Evolutionary conservation across 768 basidiomycete species (phyloP).

Genomic region (Rhodotorula diobovata): DNA sequence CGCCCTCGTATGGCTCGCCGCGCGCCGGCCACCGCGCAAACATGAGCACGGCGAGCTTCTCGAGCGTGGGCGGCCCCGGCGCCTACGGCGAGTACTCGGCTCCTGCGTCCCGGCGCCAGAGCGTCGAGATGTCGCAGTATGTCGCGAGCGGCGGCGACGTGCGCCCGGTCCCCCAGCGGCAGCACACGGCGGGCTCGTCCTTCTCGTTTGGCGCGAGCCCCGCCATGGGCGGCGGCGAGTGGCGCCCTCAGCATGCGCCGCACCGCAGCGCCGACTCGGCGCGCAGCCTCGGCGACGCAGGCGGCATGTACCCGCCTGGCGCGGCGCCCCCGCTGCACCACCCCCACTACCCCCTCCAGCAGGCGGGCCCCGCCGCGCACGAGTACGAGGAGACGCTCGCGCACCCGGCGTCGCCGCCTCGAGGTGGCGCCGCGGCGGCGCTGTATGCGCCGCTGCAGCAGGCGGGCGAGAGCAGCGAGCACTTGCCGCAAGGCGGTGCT

Average conservation of each 20-base stretch:
- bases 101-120: not conserved
- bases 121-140: not conserved
- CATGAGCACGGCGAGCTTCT: conserved; percentile 1
- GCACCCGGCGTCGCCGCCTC: too few relatives aligned
- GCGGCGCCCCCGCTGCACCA: too few relatives aligned
- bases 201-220: not conserved
- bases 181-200: not conserved
- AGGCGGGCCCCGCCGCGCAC: too few relatives aligned
- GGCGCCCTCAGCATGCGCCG: not conserved
- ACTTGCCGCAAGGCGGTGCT: too few relatives aligned
- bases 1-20: not conserved
- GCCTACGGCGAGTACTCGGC: not conserved
- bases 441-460: too few relatives aligned
- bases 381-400: too few relatives aligned
- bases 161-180: not conserved
- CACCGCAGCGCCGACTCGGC: not conserved
- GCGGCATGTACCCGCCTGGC: too few relatives aligned
- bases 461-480: not conserved
- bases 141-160: not conserved
- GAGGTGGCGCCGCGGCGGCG: too few relatives aligned
- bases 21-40: conserved; percentile 9
- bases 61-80: not conserved
- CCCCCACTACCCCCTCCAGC: too few relatives aligned
- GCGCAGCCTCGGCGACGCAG: too few relatives aligned
- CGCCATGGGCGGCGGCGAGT: not conserved